Evolutionary conservation across 1,284 basidiomycete species (phyloP), one percentile per base, ranked within the genome.

Genomic region (Takashimella tepidaria): DNA sequence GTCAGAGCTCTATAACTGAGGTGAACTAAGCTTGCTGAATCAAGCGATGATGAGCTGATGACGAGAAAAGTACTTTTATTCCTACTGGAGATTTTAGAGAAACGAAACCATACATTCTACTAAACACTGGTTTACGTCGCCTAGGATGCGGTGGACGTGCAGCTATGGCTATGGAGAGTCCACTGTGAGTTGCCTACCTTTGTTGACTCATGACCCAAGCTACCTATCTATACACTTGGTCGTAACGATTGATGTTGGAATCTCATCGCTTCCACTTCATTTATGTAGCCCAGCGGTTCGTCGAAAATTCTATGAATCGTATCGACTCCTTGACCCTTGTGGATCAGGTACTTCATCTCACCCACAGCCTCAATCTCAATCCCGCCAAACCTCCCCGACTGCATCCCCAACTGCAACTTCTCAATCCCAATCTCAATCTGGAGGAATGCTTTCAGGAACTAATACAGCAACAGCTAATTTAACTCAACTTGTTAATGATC

Each of bases 141-240:
- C 55, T 74, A 11, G 72, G 72, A 13, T 74, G 72, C 49, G 70
- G 72, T 49, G 72, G 70, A 24, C 62, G 72, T 48, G 72, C 72
- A 5, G 60, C 66, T 0, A 63, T 74, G 60, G 69, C 69, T n/a
- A 64, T 68, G 54, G 70, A 74, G 40, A 31, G 40, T n/a, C 68
- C 68, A 31, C 61, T 67, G 68, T 69, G 49, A 45, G 64, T 53
- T 31, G n/a, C 23, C 26, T 41, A 11, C 13, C 41, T 37, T 26
- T 47, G 20, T 2, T 31, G 21, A 50, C 44, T 19, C 20, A 22
- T 45, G n/a, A n/a, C n/a, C n/a, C n/a, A n/a, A n/a, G n/a, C n/a
- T n/a, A n/a, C n/a, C n/a, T n/a, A n/a, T n/a, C n/a, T n/a, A n/a
- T n/a, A n/a, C n/a, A n/a, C 24, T 16, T 37, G 10, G 42, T 22